Evolutionary conservation across 371 early-diverging fungal genomes (phyloP), one percentile per base, ranked within the genome.

Genomic region (Umbelopsis sp.): DNA sequence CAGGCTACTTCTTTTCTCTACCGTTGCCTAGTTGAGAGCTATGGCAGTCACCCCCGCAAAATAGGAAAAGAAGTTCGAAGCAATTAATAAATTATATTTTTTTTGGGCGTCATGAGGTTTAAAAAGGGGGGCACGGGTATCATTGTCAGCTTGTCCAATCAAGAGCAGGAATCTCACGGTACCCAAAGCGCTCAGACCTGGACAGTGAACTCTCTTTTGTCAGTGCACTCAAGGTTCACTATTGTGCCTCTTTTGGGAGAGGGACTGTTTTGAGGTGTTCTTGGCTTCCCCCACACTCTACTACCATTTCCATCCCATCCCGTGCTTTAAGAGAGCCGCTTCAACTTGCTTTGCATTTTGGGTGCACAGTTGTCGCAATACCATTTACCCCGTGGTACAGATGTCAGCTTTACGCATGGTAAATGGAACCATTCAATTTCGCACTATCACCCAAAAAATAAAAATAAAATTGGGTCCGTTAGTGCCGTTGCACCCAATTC

Each of bases 361-460:
- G 74, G 76, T 10, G 74, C 67, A 77, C 94, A 93, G 35, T 90
- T 89, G 22, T 87, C 86, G 76, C 99, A 99, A 70, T 89, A 94
- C 99, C 99, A 99, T 67, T 91, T 89, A 16, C 95, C 96, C 75
- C 90, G 91, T 12, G 95, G 95, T 11, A 90, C 90, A 14, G 83
- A 81, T 25, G 87, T 85, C 62, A 97, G 84, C 6, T 92, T 95
- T 18, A 96, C 95, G 78, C 99, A 99, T 41, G 86, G 89, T 70
- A 92, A 86, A 83, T 99, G 99, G 79, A 96, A 97, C 99, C 99
- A 98, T 78, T 96, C 94, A 63, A 92, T 90, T 45, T 91, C 91
- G 72, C 97, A 97, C 89, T 92, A 75, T 51, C 50, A 52, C 24
- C 51, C 50, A 37, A 29, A 29, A 29, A 29, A 29, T 22, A 22